Evolutionary conservation across 1,284 basidiomycete genomes (phyloP).

Genomic region (Golubevia pallescens): DNA sequence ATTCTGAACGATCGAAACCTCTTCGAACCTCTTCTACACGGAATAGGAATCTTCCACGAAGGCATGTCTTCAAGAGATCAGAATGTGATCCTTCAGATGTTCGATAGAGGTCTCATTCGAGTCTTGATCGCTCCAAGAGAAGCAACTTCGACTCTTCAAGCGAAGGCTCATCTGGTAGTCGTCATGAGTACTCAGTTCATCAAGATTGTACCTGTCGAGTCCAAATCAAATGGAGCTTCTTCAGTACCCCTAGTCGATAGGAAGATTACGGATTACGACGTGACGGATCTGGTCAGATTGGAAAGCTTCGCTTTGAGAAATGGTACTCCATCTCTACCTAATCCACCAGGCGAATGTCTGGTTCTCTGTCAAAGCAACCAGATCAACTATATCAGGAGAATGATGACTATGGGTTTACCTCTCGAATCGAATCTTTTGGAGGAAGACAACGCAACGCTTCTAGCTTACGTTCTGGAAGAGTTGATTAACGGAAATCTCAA

Average conservation of each 20-base stretch:
- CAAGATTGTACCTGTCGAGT: constrained; percentile 66
- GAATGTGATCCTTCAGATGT: constrained; percentile 81
- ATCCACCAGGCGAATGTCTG: constrained; percentile 67
- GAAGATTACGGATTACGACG: constrained; percentile 77
- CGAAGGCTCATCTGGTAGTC: constrained; percentile 36
- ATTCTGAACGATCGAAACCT: constrained; percentile 75
- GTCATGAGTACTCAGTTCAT: constrained; percentile 67
- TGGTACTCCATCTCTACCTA: constrained; percentile 53
- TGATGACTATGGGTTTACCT: constrained; percentile 84
- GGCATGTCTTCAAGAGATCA: constrained; percentile 76
- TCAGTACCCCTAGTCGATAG: constrained; percentile 67
- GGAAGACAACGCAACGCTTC: constrained; percentile 45
- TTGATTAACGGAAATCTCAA: constrained; percentile 19
- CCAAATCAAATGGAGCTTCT: constrained; percentile 15
- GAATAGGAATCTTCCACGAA: constrained; percentile 86
- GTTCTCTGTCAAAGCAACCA: constrained; percentile 85
- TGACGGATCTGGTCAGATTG: constrained; percentile 86
- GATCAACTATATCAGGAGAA: constrained; percentile 78
- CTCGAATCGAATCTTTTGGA: constrained; percentile 81
- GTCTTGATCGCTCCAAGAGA: constrained; percentile 83
- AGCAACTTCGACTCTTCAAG: constrained; percentile 79
- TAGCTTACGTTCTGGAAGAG: constrained; percentile 29
- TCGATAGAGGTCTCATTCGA: constrained; percentile 78
- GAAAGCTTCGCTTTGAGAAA: constrained; percentile 81
- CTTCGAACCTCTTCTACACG: constrained; percentile 80